These are phyloP conservation scores for Coprinellus micaceus DNA, from an alignment of 768 basidiomycete species.

Conservation along the genomic window DNA sequence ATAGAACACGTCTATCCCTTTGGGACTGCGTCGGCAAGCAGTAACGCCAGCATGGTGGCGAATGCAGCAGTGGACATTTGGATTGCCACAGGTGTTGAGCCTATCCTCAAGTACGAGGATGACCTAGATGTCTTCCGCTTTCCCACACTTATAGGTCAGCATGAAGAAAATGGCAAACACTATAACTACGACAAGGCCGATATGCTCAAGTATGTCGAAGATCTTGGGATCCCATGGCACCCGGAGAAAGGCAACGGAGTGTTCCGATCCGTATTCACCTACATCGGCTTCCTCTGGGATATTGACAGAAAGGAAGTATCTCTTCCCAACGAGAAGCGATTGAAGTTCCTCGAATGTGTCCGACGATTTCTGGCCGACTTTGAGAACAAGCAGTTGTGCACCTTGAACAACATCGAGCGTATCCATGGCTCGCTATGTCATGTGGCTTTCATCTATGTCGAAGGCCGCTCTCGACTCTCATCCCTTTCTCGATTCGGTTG, in stretches of 20 bases:
- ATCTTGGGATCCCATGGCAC: conserved; percentile 22
- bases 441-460: conserved; percentile 24
- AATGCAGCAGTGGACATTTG: conserved; percentile 22
- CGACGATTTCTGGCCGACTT: conserved; percentile 10
- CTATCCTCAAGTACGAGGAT: conserved; percentile 16
- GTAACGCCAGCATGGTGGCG: conserved; percentile 19
- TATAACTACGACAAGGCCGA: neutral
- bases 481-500: conserved; percentile 20
- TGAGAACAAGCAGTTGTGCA: neutral
- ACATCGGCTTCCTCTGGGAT: conserved; percentile 31
- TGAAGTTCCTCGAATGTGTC: conserved; percentile 21
- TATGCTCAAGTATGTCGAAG: neutral
- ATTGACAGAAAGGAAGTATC: conserved; percentile 18
- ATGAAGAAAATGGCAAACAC: neutral
- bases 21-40: conserved; percentile 19
- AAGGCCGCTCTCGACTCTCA: conserved; percentile 17
- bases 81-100: conserved; percentile 9
- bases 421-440: conserved; percentile 31
- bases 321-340: conserved; percentile 24
- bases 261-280: conserved; percentile 17
- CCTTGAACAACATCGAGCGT: conserved; percentile 13
- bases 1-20: conserved; percentile 21
- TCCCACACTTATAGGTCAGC: neutral
- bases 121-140: neutral
- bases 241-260: conserved; percentile 16